Conservation (phyloP, 164 flowering plant genomes). For the Annona cherimola region DNA sequence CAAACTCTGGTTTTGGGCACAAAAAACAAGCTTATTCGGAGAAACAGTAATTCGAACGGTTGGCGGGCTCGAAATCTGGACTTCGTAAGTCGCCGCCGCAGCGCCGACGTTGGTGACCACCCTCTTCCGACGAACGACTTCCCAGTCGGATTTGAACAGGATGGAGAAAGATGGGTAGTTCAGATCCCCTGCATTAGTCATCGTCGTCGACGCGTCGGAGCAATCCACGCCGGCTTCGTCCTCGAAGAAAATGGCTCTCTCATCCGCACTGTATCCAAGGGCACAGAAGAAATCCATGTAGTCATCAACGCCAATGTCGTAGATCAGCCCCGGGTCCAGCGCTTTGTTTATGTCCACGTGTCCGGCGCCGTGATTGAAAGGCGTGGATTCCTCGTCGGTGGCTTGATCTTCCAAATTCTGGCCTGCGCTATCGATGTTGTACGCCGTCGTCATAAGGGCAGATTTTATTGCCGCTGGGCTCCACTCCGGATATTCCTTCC, state of each 20-base stretch:
- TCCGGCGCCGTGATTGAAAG: slow-evolving; percentile 75
- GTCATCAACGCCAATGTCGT: slow-evolving; percentile 43
- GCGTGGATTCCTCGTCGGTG: slow-evolving; percentile 54
- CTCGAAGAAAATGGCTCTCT: slow-evolving; percentile 39
- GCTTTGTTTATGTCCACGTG: slow-evolving; percentile 82
- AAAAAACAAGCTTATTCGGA: slow-evolving; percentile 61
- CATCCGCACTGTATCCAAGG: slow-evolving; percentile 46
- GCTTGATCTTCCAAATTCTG: slow-evolving; percentile 54
- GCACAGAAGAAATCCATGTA: slow-evolving; percentile 72
- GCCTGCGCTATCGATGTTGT: slow-evolving; percentile 50
- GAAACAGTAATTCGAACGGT: slow-evolving; percentile 46
- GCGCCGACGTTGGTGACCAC: slow-evolving; percentile 68
- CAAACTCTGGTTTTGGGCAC: slow-evolving; percentile 27
- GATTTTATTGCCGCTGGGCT: slow-evolving; percentile 77
- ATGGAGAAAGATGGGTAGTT: slow-evolving; percentile 86
- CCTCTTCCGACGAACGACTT: slow-evolving; percentile 45
- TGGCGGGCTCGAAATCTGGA: slow-evolving; percentile 40
- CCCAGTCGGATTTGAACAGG: slow-evolving; percentile 27
- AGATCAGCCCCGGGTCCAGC: slow-evolving; percentile 73
- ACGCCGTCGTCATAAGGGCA: slow-evolving; percentile 80
- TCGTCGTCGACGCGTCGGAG: slow-evolving; percentile 15
- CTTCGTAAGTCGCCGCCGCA: slow-evolving; percentile 49
- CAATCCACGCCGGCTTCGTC: slow-evolving; percentile 35
- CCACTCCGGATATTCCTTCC: slow-evolving; percentile 65
- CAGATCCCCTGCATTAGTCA: slow-evolving; percentile 53